phyloP scores from a whole-genome alignment of 75 land plant species.

The Ceratopteris richardii region DNA sequence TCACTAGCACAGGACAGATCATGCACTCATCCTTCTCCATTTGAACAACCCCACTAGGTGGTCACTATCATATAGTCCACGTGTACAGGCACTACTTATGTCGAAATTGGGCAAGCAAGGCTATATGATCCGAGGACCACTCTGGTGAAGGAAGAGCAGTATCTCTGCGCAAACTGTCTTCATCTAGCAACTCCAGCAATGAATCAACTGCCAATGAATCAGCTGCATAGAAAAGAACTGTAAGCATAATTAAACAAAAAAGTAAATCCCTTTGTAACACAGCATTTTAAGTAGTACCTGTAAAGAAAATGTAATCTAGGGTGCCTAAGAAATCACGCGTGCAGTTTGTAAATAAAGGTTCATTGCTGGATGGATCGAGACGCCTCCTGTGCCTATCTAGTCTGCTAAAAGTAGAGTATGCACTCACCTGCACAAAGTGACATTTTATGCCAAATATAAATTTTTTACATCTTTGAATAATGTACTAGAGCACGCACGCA shows the following conservation, averaged over 20 bases:
- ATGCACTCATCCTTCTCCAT: not conserved
- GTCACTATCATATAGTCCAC: not conserved
- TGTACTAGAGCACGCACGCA: too few relatives aligned
- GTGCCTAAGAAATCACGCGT: constrained; percentile 97
- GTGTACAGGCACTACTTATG: constrained; percentile 31
- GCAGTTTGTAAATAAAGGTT: constrained; percentile 89
- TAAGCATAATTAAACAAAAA: too few relatives aligned
- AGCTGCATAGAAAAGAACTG: constrained; percentile 41
- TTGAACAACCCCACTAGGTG: not conserved
- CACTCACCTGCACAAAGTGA: constrained; percentile 61
- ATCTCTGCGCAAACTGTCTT: constrained; percentile 86
- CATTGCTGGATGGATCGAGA: constrained; percentile 67
- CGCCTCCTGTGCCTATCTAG: constrained; percentile 62
- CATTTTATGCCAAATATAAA: too few relatives aligned
- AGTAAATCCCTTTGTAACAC: too few relatives aligned
- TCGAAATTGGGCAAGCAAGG: constrained; percentile 85
- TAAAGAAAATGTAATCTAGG: constrained; percentile 89
- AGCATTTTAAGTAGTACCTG: too few relatives aligned
- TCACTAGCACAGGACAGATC: not conserved
- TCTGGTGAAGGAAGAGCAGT: constrained; percentile 97
- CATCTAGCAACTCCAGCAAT: constrained; percentile 86
- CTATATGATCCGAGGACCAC: constrained; percentile 98
- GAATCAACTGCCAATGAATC: constrained; percentile 80
- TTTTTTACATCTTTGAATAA: too few relatives aligned
- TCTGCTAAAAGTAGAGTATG: constrained; percentile 80